Percentiles rank a stretch among this genome's conserved stretches.
Evolutionary conservation across 768 basidiomycete genomes (phyloP).

Genomic region (Phanerochaete sordida): DNA sequence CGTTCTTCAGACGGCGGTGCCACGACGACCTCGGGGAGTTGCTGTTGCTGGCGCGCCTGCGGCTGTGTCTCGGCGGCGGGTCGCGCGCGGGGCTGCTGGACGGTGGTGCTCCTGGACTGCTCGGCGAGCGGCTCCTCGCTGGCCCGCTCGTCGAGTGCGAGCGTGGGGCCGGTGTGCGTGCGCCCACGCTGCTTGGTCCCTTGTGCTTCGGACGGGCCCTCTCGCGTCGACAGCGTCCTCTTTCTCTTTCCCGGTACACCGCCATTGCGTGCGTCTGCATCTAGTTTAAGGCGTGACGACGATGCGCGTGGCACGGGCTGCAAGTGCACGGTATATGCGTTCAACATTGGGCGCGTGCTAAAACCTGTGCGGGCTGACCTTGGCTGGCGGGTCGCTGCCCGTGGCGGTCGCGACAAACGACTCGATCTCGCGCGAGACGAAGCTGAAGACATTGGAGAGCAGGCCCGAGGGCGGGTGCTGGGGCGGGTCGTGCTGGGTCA

Average conservation of each 20-base stretch:
- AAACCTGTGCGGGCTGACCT: not conserved
- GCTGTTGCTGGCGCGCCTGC: not conserved
- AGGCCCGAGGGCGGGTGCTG: conserved; percentile 33
- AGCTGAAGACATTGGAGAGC: conserved; percentile 62
- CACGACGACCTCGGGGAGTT: not conserved
- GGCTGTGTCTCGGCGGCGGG: not conserved
- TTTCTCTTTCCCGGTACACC: conserved; percentile 1
- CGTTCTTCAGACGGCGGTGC: not conserved
- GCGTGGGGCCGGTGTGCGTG: not conserved
- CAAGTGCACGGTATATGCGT: not conserved
- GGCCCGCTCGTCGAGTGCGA: not conserved
- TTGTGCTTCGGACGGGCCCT: conserved; percentile 3
- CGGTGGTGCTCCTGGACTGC: not conserved
- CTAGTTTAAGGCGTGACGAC: conserved; percentile 22
- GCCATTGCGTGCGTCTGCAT: conserved; percentile 10
- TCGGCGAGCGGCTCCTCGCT: not conserved
- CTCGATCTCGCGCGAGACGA: conserved; percentile 67
- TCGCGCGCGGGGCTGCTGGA: not conserved
- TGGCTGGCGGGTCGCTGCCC: conserved; percentile 4
- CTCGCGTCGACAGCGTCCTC: conserved; percentile 6
- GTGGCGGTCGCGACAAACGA: conserved; percentile 70
- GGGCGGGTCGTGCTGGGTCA: conserved; percentile 13
- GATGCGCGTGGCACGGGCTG: conserved; percentile 18
- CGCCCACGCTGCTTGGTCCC: not conserved
- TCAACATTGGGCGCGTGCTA: not conserved